Evolutionary conservation across 805 yeast genomes (phyloP).

Genomic region (Saccharomycopsis schoenii): DNA sequence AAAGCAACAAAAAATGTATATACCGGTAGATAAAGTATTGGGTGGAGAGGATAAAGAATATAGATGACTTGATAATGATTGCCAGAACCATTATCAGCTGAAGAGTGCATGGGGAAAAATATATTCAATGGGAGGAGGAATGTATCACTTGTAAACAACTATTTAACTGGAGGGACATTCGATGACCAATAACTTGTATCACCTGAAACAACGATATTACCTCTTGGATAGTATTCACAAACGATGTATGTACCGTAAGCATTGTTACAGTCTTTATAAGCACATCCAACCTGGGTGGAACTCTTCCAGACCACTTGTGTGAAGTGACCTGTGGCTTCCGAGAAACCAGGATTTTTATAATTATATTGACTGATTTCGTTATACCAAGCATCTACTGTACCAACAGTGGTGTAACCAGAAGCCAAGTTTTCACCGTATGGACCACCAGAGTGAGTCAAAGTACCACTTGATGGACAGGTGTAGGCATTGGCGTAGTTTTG

Average conservation of each 20-base stretch:
- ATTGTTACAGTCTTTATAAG: slow-evolving; percentile 36
- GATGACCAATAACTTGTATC: slow-evolving; percentile 26
- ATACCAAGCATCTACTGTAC: slow-evolving; percentile 64
- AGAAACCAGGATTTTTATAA: slow-evolving; percentile 41
- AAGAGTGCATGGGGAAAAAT: neutral
- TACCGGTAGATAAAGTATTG: neutral
- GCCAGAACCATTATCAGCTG: neutral
- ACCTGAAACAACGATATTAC: slow-evolving; percentile 38
- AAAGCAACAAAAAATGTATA: neutral
- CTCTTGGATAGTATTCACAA: slow-evolving; percentile 55
- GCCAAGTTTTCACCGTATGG: slow-evolving; percentile 74
- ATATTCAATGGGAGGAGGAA: too few relatives aligned
- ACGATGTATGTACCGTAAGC: slow-evolving; percentile 52
- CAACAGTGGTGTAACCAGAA: slow-evolving; percentile 41
- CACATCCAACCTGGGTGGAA: slow-evolving; percentile 59
- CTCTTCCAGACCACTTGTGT: slow-evolving; percentile 68
- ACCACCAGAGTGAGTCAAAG: slow-evolving; percentile 53
- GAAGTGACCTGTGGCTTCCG: slow-evolving; percentile 56
- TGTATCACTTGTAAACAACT: neutral
- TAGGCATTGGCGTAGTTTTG: slow-evolving; percentile 35
- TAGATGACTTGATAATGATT: neutral
- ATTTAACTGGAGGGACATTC: slow-evolving; percentile 11
- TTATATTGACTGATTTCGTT: slow-evolving; percentile 48
- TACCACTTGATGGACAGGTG: slow-evolving; percentile 33
- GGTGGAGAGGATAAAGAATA: neutral